phyloP scores from a whole-genome alignment of 2,329 filamentous ascomycete genomes.

The Trichoderma endophyticum region DNA sequence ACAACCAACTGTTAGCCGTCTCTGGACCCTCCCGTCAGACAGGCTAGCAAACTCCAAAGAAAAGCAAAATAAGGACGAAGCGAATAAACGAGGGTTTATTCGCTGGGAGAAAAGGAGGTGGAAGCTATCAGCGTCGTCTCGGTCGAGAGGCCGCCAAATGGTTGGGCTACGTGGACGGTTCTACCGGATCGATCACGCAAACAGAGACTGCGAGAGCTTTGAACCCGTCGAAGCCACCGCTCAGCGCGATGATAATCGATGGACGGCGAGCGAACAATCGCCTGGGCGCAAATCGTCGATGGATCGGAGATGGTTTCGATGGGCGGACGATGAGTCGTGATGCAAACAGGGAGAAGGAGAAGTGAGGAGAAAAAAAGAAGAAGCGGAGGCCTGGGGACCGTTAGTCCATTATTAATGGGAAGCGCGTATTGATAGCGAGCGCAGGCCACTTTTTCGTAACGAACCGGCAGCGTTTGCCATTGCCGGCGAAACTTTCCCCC shows the following conservation, averaged over 20 bases:
- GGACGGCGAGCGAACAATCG: background rate
- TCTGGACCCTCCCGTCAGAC: constrained; percentile 25
- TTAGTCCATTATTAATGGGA: constrained; percentile 18
- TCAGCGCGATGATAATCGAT: background rate
- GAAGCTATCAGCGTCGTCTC: background rate
- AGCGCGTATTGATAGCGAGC: constrained; percentile 7
- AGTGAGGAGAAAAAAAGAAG: constrained; percentile 3
- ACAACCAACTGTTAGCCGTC: constrained; percentile 29
- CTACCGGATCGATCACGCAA: background rate
- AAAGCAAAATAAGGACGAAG: constrained; percentile 17
- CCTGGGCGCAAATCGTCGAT: background rate
- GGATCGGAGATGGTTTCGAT: constrained; percentile 23
- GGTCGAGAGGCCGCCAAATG: background rate
- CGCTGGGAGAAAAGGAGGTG: background rate
- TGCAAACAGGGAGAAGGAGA: constrained; percentile 11
- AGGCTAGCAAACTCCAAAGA: constrained; percentile 23
- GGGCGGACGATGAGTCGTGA: constrained; percentile 20
- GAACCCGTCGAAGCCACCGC: background rate
- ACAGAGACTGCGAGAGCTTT: background rate
- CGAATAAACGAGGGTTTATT: background rate
- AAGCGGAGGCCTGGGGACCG: constrained; percentile 10
- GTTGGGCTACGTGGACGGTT: background rate
- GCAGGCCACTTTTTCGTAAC: background rate
- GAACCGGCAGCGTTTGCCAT: background rate
- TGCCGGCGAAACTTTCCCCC: constrained; percentile 1